Evolutionary conservation across 2,329 filamentous ascomycete genomes (phyloP), one percentile per base, ranked within the genome.

Genomic region (Rutstroemia sp.): DNA sequence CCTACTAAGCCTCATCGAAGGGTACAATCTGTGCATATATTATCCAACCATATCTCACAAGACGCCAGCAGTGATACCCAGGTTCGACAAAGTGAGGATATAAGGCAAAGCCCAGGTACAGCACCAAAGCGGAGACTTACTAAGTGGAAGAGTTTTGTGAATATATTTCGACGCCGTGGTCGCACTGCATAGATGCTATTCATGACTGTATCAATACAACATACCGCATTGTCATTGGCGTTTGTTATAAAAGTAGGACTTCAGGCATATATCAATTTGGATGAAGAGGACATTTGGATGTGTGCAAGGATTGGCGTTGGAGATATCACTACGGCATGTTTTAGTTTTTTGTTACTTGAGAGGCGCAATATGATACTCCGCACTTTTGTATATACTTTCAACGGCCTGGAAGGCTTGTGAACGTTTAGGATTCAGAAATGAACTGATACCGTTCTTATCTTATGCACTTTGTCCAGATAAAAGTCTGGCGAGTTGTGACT

Each of bases 121-220:
- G 19, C 47, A 14, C 4, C 44, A 19, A 66, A 63, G 46, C 54
- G 57, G 12, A 68, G 64, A 57, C 21, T 45, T 16, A 54, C 64
- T 34, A 57, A 61, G 38, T 70, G 67, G 67, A 69, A 63, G 52
- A 34, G 52, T 2, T 62, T 70, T 8, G 61, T 59, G 1, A 65
- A 66, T 49, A 51, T 66, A 16, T 66, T 70, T 58, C 63, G 64
- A 37, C 58, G 61, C 41, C 50, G 53, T 12, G 55, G 60, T 18
- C 45, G 18, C 48, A 21, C n/a, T 1, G n/a, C 38, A 18, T 51
- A 49, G 16, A 21, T 19, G 25, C 21, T 44, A 21, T 19, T 44
- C 21, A 19, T 42, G 5, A 42, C n/a, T 42, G 18, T 14, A 42
- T 55, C 55, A 51, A 51, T 39, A 45, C 16, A 55, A 46, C 21